Percentiles rank a stretch among this genome's conserved stretches.
Evolutionary conservation across 228 moss, liverwort and hornwort species (phyloP).

Genomic region (Sphagnum fallax): DNA sequence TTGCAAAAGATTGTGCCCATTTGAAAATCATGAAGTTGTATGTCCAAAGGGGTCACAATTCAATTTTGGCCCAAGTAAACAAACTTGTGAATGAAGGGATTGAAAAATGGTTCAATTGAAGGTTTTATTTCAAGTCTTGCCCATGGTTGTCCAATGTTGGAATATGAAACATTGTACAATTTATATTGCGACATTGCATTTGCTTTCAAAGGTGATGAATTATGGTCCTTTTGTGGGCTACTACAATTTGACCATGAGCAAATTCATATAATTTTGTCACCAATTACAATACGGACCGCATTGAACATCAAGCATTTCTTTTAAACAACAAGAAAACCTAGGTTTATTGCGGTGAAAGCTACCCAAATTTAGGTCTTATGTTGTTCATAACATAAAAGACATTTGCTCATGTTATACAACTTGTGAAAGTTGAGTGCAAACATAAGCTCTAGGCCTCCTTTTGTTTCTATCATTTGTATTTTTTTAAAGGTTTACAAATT

Average conservation of each 20-base stretch:
- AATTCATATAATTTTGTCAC: not conserved
- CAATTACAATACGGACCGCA: not conserved
- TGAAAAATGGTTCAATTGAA: not conserved
- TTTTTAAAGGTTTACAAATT: no score
- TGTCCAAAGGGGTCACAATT: not conserved
- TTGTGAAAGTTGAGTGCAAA: not conserved
- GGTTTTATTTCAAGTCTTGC: not conserved
- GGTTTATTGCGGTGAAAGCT: not conserved
- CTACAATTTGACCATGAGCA: not conserved
- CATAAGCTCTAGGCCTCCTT: no score
- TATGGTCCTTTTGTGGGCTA: not conserved
- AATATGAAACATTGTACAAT: not conserved
- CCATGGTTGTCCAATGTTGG: not conserved
- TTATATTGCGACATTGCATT: not conserved
- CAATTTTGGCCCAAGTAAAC: not conserved
- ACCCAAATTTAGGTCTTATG: not conserved
- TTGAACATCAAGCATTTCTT: not conserved
- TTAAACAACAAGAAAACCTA: not conserved
- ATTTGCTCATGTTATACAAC: not conserved
- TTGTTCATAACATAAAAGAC: not conserved
- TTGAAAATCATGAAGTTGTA: not conserved
- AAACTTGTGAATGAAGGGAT: not conserved
- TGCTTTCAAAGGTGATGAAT: not conserved
- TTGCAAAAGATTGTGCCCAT: not conserved
- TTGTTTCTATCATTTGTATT: no score